Percentiles rank a stretch among this genome's conserved stretches.
These are phyloP conservation scores for Diversispora eburnea DNA, from an alignment of 192 early-diverging fungal species.

Conservation along the genomic window DNA sequence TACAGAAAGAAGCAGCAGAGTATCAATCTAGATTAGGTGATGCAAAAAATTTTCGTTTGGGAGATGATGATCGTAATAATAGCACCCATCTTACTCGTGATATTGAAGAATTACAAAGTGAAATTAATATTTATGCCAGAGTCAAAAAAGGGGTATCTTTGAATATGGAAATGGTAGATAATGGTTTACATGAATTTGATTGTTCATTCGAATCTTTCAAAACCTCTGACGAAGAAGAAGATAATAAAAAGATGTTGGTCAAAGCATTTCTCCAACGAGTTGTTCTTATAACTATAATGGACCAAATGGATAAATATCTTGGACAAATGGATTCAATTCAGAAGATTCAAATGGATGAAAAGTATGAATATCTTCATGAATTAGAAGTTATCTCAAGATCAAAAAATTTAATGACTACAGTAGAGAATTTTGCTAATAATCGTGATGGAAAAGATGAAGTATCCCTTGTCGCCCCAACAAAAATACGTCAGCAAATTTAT, in stretches of 20 bases:
- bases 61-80: slow-evolving; percentile 15
- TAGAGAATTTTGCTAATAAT: background rate
- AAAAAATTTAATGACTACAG: too few species aligned
- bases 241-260: background rate
- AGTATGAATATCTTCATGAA: background rate
- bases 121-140: background rate
- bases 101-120: background rate
- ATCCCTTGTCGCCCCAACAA: background rate
- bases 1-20: background rate
- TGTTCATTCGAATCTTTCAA: background rate
- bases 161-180: background rate
- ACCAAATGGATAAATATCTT: too few species aligned
- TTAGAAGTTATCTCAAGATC: background rate
- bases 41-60: slow-evolving; percentile 3
- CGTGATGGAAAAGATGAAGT: slow-evolving; percentile 14
- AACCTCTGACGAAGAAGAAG: background rate
- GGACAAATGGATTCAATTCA: too few species aligned
- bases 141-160: background rate
- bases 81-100: background rate
- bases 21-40: slow-evolving; percentile 15
- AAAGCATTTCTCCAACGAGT: background rate
- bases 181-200: background rate
- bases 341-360: background rate
- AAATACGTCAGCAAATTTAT: slow-evolving; percentile 4
- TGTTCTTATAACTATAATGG: background rate